Evolutionary conservation across 345 rosid species (phyloP), one percentile per base, ranked within the genome.

Genomic region (Camelina sativa): DNA sequence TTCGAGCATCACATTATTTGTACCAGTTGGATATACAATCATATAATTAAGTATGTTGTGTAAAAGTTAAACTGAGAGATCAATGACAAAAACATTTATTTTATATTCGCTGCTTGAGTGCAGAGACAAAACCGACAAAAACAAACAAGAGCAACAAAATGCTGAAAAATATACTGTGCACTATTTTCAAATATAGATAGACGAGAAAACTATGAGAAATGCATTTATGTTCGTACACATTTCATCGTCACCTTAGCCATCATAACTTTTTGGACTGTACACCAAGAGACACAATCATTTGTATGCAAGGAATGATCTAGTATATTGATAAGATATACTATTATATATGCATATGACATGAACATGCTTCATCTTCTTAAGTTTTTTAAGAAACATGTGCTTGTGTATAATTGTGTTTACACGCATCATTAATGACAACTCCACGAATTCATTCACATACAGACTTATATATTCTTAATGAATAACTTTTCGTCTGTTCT

Each of bases 271-370:
- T 35, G 40, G 23, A 23, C 65, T 54, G 66, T 74, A 62, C 73
- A 62, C 73, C 51, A 22, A 56, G 7, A 10, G 47, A 76, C 75
- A 68, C 64, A 54, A 76, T 76, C 73, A 62, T 62, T 68, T 44
- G 73, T 19, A 7, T 40, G 38, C 46, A 17, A 41, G 69, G 63
- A 68, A 62, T 35, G 30, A 69, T 61, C 69, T 43, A 52, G 30
- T 28, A 52, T 8, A 61, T 66, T 19, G 7, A 67, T 40, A 5
- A 5, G 8, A 44, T 46, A n/a, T 53, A 16, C 32, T 13, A 40
- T 30, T 13, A 40, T 30, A 46, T 23, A 47, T 10, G 5, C 8
- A 46, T 50, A 38, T 67, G 10, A 58, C 53, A 41, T 59, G 46
- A 40, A 59, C 54, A 40, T 62, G 44, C 25, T 50, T 12, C 44